Evolutionary conservation across 257 asterid species (phyloP).

Genomic region (Jaltomata sinuosa): DNA sequence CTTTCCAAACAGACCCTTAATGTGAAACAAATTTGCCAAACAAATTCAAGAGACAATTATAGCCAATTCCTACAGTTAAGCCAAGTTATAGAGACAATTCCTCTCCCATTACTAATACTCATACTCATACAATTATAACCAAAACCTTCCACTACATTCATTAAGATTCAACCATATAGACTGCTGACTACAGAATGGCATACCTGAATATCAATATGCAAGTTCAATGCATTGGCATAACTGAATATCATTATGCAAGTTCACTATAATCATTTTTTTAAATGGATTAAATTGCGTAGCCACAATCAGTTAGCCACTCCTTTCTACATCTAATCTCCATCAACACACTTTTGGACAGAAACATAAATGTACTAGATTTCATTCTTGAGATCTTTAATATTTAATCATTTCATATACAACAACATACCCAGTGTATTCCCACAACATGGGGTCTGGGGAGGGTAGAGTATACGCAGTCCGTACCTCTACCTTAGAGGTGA

Average conservation of each 20-base stretch:
- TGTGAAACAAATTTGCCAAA: neutral
- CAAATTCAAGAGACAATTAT: neutral
- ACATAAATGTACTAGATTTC: neutral
- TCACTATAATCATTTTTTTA: neutral
- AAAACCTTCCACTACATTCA: neutral
- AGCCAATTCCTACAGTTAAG: neutral
- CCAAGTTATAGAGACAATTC: too few relatives aligned
- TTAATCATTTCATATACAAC: neutral
- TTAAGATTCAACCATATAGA: neutral
- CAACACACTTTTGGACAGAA: neutral
- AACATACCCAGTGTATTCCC: too few relatives aligned
- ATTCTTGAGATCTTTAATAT: neutral
- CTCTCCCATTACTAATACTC: neutral
- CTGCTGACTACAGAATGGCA: too few relatives aligned
- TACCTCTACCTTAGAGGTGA: too few relatives aligned
- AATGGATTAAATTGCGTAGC: neutral
- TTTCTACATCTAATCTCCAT: neutral
- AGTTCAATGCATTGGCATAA: neutral
- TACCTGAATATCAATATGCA: neutral
- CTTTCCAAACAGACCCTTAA: too few relatives aligned
- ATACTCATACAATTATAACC: neutral
- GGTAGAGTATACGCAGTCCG: too few relatives aligned
- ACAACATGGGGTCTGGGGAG: too few relatives aligned
- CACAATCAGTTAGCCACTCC: neutral
- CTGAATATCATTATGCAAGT: neutral